phyloP scores from a whole-genome alignment of 2,329 filamentous ascomycete genomes.

The Fusarium udum region DNA sequence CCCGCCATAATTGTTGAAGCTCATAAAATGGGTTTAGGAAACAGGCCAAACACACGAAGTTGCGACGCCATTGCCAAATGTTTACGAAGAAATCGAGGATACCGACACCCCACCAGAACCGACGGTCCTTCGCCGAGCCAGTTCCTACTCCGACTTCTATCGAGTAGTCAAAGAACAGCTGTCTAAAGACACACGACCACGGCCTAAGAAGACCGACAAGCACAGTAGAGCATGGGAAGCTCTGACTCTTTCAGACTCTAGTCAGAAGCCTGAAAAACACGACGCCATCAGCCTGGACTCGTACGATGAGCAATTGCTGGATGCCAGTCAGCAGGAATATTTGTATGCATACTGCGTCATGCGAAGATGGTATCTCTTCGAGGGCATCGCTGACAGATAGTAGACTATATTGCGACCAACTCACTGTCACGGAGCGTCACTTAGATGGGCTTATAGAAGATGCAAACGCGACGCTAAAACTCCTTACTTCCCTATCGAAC shows the following conservation, averaged over 20 bases:
- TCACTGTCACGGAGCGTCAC: slow-evolving; percentile 82
- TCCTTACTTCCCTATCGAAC: slow-evolving; percentile 81
- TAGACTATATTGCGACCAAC: slow-evolving; percentile 82
- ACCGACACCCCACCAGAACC: slow-evolving; percentile 72
- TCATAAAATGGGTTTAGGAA: slow-evolving; percentile 55
- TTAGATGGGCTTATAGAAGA: slow-evolving; percentile 81
- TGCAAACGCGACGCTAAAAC: slow-evolving; percentile 77
- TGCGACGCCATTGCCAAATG: slow-evolving; percentile 65
- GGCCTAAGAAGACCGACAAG: slow-evolving; percentile 53
- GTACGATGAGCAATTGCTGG: slow-evolving; percentile 74
- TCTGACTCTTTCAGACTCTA: slow-evolving; percentile 50
- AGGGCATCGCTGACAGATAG: slow-evolving; percentile 42
- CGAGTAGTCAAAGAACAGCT: slow-evolving; percentile 67
- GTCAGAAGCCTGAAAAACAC: slow-evolving; percentile 32
- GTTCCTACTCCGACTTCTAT: slow-evolving; percentile 82
- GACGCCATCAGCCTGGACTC: slow-evolving; percentile 35
- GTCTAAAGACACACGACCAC: slow-evolving; percentile 58
- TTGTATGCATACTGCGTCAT: slow-evolving; percentile 63
- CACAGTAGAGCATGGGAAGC: slow-evolving; percentile 61
- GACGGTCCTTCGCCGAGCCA: slow-evolving; percentile 71
- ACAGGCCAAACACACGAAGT: slow-evolving; percentile 61
- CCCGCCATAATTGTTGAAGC: slow-evolving; percentile 35
- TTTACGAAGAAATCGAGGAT: slow-evolving; percentile 66
- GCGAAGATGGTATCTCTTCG: neutral
- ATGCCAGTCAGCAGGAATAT: slow-evolving; percentile 87